Evolutionary conservation across 2,329 filamentous ascomycete genomes (phyloP).

Genomic region (Endothia cerciana): DNA sequence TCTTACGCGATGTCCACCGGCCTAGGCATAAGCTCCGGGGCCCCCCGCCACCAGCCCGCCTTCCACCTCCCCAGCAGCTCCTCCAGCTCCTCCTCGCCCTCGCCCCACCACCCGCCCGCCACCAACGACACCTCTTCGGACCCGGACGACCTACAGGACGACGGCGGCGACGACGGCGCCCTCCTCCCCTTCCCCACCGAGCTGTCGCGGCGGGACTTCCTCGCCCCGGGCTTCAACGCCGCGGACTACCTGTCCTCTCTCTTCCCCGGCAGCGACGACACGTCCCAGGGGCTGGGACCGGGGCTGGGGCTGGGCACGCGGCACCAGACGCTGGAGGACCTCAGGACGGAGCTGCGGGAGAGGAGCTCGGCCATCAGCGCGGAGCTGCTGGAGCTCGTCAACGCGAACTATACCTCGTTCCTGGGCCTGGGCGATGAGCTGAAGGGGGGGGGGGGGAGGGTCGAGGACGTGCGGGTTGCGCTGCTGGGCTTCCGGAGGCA

Average conservation of each 20-base stretch:
- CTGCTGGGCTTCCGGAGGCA: constrained; percentile 84
- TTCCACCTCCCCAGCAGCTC: constrained; percentile 34
- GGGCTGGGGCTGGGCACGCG: constrained; percentile 45
- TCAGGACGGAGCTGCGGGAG: constrained; percentile 82
- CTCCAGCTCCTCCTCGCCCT: constrained; percentile 38
- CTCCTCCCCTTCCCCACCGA: constrained; percentile 87
- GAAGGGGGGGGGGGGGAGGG: constrained; percentile 84
- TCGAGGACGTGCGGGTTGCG: constrained; percentile 87
- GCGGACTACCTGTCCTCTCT: constrained; percentile 71
- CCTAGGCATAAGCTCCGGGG: constrained; percentile 17
- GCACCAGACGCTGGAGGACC: constrained; percentile 94
- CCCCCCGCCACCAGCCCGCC: constrained; percentile 18
- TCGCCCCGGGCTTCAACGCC: constrained; percentile 76
- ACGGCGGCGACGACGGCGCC: constrained; percentile 51
- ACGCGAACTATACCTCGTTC: constrained; percentile 92
- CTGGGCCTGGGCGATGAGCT: constrained; percentile 80
- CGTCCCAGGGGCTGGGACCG: background rate
- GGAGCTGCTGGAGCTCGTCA: constrained; percentile 92
- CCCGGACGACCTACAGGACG: constrained; percentile 46
- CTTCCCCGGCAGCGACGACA: constrained; percentile 36
- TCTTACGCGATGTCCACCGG: constrained; percentile 21
- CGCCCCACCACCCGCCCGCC: constrained; percentile 29
- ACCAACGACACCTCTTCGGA: constrained; percentile 37
- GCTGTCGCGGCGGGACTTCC: constrained; percentile 81
- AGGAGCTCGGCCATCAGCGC: constrained; percentile 78